These are phyloP conservation scores for Lactuca saligna DNA, from an alignment of 129 eudicot genomes.

Conservation along the genomic window DNA sequence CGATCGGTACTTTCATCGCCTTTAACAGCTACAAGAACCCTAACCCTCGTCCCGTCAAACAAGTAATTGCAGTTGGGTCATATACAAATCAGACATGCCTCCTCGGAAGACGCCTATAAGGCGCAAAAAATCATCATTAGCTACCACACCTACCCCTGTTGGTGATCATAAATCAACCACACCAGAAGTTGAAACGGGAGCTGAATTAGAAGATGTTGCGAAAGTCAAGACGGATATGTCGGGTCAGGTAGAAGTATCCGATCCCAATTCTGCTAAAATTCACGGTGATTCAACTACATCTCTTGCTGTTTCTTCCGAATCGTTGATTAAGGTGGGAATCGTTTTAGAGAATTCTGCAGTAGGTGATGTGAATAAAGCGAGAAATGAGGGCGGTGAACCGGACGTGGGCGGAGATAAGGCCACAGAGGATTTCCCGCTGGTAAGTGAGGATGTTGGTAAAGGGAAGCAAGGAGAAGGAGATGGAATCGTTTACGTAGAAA, in stretches of 20 bases:
- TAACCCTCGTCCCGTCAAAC: neutral
- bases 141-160: slow-evolving; percentile 3
- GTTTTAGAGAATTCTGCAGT: slow-evolving; percentile 6
- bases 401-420: neutral
- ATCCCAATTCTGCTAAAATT: neutral
- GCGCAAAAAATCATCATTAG: slow-evolving; percentile 25
- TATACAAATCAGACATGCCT: slow-evolving; percentile 19
- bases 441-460: slow-evolving; percentile 4
- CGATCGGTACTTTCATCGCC: slow-evolving; percentile 5
- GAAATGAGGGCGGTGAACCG: slow-evolving; percentile 6
- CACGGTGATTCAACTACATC: slow-evolving; percentile 5
- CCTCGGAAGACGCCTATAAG: slow-evolving; percentile 12
- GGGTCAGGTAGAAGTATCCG: slow-evolving; percentile 6
- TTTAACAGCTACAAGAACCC: slow-evolving; percentile 21
- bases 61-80: neutral
- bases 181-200: slow-evolving; percentile 10
- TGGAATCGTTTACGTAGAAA: slow-evolving; percentile 1
- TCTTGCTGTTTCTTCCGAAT: neutral
- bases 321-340: slow-evolving; percentile 4
- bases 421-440: neutral
- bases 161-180: slow-evolving; percentile 15
- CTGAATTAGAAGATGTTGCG: slow-evolving; percentile 3
- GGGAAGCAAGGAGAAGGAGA: neutral
- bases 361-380: slow-evolving; percentile 1
- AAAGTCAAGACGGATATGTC: slow-evolving; percentile 1